Percentiles rank a stretch among this genome's conserved stretches.
phyloP scores from a whole-genome alignment of 495 filamentous ascomycete species.

The Immersiella caudata region DNA sequence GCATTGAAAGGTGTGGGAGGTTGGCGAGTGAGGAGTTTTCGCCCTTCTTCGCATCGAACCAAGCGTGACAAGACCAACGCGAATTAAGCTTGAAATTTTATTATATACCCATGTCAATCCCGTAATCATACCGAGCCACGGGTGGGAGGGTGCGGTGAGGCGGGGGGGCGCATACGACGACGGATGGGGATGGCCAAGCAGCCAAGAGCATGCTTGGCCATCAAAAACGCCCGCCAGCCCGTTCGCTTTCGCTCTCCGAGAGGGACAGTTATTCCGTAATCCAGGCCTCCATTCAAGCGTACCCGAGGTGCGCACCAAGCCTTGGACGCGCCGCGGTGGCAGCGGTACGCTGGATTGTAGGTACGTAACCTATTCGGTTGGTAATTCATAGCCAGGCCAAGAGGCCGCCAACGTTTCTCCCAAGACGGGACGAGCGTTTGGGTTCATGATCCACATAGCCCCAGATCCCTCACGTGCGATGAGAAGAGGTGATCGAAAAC shows the following conservation, averaged over 20 bases:
- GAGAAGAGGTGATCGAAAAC: not conserved
- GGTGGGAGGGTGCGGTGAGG: too few relatives aligned
- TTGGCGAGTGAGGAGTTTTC: not conserved
- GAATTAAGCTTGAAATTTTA: slow-evolving; percentile 43
- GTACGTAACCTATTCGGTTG: not conserved
- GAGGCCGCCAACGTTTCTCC: not conserved
- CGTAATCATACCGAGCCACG: slow-evolving; percentile 25
- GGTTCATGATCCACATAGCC: not conserved
- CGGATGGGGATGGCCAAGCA: slow-evolving; percentile 12
- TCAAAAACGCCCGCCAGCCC: not conserved
- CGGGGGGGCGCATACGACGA: not conserved
- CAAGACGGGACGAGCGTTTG: not conserved
- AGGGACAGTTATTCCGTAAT: not conserved
- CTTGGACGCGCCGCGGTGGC: not conserved
- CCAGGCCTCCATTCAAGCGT: not conserved
- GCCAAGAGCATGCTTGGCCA: not conserved
- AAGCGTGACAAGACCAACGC: slow-evolving; percentile 19
- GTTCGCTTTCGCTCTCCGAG: not conserved
- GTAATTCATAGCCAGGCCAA: not conserved
- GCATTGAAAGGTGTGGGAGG: not conserved
- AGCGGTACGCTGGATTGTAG: not conserved
- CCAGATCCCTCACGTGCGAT: not conserved
- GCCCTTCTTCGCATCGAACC: not conserved
- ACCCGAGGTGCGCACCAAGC: slow-evolving; percentile 3
- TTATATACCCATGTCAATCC: slow-evolving; percentile 36